Evolutionary conservation across 129 eudicot genomes (phyloP), one percentile per base, ranked within the genome.

Genomic region (sunflower (Helianthus annuus)): DNA sequence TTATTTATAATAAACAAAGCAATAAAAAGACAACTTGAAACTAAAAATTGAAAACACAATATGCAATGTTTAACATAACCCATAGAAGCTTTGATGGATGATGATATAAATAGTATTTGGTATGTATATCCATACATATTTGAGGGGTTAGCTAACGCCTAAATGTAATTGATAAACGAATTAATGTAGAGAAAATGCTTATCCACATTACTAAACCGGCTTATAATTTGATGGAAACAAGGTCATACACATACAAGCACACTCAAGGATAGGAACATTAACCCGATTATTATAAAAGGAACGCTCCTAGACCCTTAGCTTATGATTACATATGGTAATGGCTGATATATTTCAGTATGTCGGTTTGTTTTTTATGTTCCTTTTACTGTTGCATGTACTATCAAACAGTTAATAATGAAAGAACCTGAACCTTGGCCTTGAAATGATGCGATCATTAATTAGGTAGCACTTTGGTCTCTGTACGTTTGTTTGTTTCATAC

Each of bases 391-490:
- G n/a, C n/a, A n/a, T n/a, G 67, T 58, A 75, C 55, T 66, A 44
- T 12, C 7, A 24, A 53, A 42, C 16, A 44, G 48, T 36, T n/a
- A 63, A 66, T 54, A 53, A 53, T 74, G 63, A 54, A 22, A 66
- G 68, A 75, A 75, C 67, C 66, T 5, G 67, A 75, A 75, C 45
- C 68, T 34, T 75, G 66, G 46, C 55, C 66, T 52, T 64, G 72
- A 74, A 39, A 54, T 75, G 48, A 66, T 48, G 69, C 39, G 61
- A 76, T 69, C 59, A 69, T 77, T 62, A 62, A 34, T 32, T 60
- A 39, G 71, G 13, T 57, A 55, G 14, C 44, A 19, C 70, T 68
- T 32, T 12, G 36, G 13, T 36, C 29, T 34, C 14, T 60, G 36
- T 48, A 11, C 34, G 15, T 51, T 59, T 36, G 45, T 48, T 66